Evolutionary conservation across 306 rosid species (phyloP), one percentile per base, ranked within the genome.

Genomic region (Cicer pinnatifidum): DNA sequence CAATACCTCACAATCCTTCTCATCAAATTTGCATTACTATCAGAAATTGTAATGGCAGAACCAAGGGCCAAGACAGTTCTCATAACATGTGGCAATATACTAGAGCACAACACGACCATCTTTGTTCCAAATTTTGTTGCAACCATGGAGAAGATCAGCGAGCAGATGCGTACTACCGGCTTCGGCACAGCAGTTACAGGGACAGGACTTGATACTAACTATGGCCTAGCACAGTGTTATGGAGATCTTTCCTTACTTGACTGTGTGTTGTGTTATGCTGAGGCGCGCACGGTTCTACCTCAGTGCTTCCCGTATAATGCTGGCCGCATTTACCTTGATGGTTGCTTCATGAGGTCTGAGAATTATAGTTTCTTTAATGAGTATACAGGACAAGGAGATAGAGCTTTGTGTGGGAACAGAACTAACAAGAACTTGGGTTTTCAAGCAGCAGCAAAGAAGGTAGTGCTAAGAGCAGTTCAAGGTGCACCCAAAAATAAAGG

Each of bases 331-430:
- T 89, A 66, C 85, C 88, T 91, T 6, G 98, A 91, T 48, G 98
- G 98, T 12, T 94, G 98, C 87, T 94, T 89, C 88, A 88, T 94
- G 98, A 88, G 98, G 77, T 83, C 90, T 6, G 92, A 79, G 70
- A 91, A 94, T 48, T 94, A 89, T 77, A 87, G 89, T 76, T 94
- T 94, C 68, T 88, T 75, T 60, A 54, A 80, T 6, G 95, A 91
- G 83, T 88, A 76, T 13, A 15, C 0, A 13, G 98, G 95, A 48
- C 79, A 85, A 5, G 75, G 64, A 17, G 98, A 94, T 61, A 79
- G 5, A 50, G 78, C 84, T 12, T 80, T 86, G 12, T 94, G 98
- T 60, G 90, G 87, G 51, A 88, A 87, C 80, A 75, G 72, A 2
- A 88, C 91, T 4, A 82, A 47, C 79, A 86, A 78, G 84, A 76